These are phyloP conservation scores for Boletus reticuloceps DNA, from an alignment of 768 basidiomycete genomes.

Conservation along the genomic window DNA sequence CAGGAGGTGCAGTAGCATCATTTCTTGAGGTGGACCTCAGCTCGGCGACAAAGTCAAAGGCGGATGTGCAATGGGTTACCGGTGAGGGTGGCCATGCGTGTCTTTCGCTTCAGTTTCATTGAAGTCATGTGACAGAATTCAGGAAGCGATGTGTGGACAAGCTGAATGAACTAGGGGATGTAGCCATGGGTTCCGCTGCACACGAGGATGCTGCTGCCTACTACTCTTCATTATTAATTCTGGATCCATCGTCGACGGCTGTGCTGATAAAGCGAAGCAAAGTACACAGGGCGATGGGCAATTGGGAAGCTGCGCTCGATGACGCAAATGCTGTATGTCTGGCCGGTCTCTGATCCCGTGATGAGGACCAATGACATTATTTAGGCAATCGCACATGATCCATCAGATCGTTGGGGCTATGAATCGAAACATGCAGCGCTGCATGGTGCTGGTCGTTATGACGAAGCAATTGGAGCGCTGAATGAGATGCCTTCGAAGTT, in stretches of 20 bases:
- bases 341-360: neutral
- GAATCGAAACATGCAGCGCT: conserved; percentile 12
- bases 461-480: conserved; percentile 15
- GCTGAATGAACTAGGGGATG: conserved; percentile 6
- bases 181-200: conserved; percentile 1
- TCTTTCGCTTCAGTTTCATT: neutral
- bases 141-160: conserved; percentile 5
- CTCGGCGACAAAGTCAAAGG: neutral
- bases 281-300: neutral
- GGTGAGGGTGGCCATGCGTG: neutral
- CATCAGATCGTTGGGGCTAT: conserved; percentile 6
- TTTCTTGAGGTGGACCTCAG: neutral
- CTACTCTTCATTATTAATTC: conserved; percentile 6
- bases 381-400: conserved; percentile 13
- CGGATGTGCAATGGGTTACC: conserved; percentile 5
- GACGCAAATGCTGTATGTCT: conserved; percentile 14
- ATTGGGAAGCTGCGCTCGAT: conserved; percentile 2
- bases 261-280: conserved; percentile 13
- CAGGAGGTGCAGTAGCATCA: neutral
- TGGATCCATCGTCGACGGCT: neutral
- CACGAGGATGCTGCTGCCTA: conserved; percentile 5
- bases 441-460: conserved; percentile 10
- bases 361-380: neutral
- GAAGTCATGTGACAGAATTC: conserved; percentile 5
- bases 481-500: conserved; percentile 3